Percentiles rank a stretch among this genome's conserved stretches.
These are phyloP conservation scores for Gossypium herbaceum DNA, from an alignment of 345 rosid genomes.

Conservation along the genomic window DNA sequence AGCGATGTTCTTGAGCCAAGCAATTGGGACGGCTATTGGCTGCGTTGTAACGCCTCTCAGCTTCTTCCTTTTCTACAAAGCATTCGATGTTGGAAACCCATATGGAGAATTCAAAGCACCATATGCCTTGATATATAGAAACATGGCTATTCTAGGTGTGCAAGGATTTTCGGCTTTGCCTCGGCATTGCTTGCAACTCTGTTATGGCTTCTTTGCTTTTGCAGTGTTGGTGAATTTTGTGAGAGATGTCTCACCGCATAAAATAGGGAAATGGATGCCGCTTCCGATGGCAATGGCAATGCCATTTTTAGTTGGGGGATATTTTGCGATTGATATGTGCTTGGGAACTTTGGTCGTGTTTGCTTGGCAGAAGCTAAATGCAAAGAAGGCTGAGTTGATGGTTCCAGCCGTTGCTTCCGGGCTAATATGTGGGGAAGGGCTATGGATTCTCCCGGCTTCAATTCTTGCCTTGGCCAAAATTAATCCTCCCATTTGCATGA, in stretches of 20 bases:
- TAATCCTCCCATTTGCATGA: slow-evolving; percentile 87
- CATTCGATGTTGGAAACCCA: slow-evolving; percentile 86
- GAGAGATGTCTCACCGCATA: slow-evolving; percentile 55
- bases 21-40: slow-evolving; percentile 69
- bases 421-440: slow-evolving; percentile 85
- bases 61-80: slow-evolving; percentile 84
- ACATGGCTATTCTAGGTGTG: slow-evolving; percentile 65
- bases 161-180: slow-evolving; percentile 67
- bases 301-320: slow-evolving; percentile 86
- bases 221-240: slow-evolving; percentile 61
- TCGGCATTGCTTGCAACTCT: slow-evolving; percentile 48
- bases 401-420: slow-evolving; percentile 91
- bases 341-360: slow-evolving; percentile 70
- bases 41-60: slow-evolving; percentile 71
- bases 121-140: slow-evolving; percentile 82
- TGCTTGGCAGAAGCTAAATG: slow-evolving; percentile 51
- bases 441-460: slow-evolving; percentile 84
- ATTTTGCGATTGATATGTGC: slow-evolving; percentile 88
- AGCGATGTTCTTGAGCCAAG: slow-evolving; percentile 88
- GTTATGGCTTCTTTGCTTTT: slow-evolving; percentile 63
- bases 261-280: slow-evolving; percentile 76
- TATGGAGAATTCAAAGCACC: slow-evolving; percentile 91
- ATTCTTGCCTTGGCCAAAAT: slow-evolving; percentile 78
- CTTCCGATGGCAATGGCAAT: slow-evolving; percentile 88
- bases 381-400: slow-evolving; percentile 64